A percentile compares a stretch with the other conserved stretches of the same genome.
phyloP scores from a whole-genome alignment of 2,329 filamentous ascomycete genomes.

The Sporothrix pallida region DNA sequence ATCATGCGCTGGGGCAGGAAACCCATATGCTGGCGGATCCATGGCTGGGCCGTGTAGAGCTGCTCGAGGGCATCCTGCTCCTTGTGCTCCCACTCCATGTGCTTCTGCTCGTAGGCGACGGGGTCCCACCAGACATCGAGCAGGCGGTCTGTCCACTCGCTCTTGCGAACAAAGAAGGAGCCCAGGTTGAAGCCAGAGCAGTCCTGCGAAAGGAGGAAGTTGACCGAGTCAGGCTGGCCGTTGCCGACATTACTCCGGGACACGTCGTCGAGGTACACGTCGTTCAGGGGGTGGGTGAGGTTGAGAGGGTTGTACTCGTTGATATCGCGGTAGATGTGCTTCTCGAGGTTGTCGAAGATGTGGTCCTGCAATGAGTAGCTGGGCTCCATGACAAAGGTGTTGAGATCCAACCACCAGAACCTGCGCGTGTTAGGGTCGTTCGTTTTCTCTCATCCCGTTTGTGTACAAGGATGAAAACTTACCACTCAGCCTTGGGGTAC shows the following conservation, averaged over 20 bases:
- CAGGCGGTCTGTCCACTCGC: conserved; percentile 86
- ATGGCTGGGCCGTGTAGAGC: conserved; percentile 88
- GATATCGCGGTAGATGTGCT: conserved; percentile 89
- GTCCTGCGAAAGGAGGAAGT: conserved; percentile 89
- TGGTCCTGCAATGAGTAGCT: conserved; percentile 87
- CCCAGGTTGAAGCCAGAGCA: conserved; percentile 96
- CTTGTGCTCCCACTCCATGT: conserved; percentile 99
- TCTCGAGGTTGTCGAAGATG: conserved; percentile 79
- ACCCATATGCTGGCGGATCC: conserved; percentile 85
- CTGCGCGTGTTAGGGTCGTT: conserved; percentile 54
- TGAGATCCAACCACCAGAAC: conserved; percentile 99
- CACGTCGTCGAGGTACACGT: conserved; percentile 75
- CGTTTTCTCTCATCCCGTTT: not conserved
- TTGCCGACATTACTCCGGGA: conserved; percentile 78
- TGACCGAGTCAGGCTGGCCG: conserved; percentile 76
- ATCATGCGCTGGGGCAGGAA: conserved; percentile 91
- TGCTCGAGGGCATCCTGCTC: conserved; percentile 96
- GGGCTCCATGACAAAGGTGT: conserved; percentile 98
- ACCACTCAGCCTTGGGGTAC: conserved; percentile 97
- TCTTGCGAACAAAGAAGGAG: conserved; percentile 88
- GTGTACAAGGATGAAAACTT: conserved; percentile 37
- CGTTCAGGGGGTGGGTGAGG: conserved; percentile 80
- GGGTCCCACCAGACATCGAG: conserved; percentile 99
- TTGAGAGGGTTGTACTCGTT: conserved; percentile 96
- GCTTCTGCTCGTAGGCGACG: conserved; percentile 94